Base-by-base conservation (phyloP, 2,329 filamentous ascomycete species). In the Microcera coccophila region DNA sequence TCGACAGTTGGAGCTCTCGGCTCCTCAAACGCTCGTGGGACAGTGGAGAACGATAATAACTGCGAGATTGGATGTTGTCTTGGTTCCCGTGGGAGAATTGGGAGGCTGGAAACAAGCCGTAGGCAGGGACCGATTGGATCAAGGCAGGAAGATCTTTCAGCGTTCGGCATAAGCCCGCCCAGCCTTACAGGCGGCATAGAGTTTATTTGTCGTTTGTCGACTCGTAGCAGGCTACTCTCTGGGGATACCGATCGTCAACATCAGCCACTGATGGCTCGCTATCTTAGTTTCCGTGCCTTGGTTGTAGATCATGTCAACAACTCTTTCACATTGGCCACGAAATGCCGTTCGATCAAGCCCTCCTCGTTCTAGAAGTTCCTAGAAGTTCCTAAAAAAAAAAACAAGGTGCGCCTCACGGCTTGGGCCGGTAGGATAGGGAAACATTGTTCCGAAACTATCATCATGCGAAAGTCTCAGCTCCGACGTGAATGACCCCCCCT, bases 1-100 rank as follows among this genome's bases (percentile, higher is more conserved):
- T 18, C 24, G 35, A 36, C 17, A 36, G 36, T 11, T 33, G 5
- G 26, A 21, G 22, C 29, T n/a, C n/a, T 28, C 8, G 24, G 14
- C 14, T 38, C 36, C 39, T 37, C 36, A 41, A 47, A 41, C 38
- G 21, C 38, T 47, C 19, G 45, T 34, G 29, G 34, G 39, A 44
- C 35, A 32, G 41, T 38, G 38, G 20, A 24, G 28, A 24, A 40
- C 20, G 22, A 40, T 41, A 38, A 38, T 44, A 40, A 41, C 29
- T 26, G 22, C 12, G 22, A 7, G 12, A 26, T 12, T 12, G 12
- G 22, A 12, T 7, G 22, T 26, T 26, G 7, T 12, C 22, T 26
- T 26, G 12, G 29, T 9, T 32, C 15, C 29, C 29, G 15, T n/a
- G 29, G 9, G n/a, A n/a, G 29, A 32, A 10, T 32, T 32, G 7